Evolutionary conservation across 2,329 filamentous ascomycete species (phyloP).

Genomic region (Neofusicoccum kwambonambiense): DNA sequence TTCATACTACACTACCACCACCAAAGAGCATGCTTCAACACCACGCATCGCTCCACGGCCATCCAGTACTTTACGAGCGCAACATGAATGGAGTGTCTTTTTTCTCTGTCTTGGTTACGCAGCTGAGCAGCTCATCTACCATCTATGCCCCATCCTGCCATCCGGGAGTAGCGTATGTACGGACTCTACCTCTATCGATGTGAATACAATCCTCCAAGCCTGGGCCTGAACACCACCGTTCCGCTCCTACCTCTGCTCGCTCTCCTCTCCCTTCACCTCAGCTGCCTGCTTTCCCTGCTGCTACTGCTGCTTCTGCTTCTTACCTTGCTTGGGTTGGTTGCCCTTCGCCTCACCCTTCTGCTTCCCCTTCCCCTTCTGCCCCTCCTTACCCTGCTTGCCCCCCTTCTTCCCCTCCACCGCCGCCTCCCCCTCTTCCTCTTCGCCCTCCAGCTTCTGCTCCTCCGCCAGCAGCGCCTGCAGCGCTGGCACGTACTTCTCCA

Average conservation of each 20-base stretch:
- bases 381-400: slow-evolving; percentile 26
- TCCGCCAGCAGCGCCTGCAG: slow-evolving; percentile 55
- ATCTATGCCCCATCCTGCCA: no score
- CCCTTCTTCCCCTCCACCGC: background rate
- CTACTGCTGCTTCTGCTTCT: background rate
- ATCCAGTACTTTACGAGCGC: no score
- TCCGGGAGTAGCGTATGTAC: no score
- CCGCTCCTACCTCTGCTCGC: background rate
- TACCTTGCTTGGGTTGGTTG: background rate
- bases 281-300: no score
- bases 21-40: no score
- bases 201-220: no score
- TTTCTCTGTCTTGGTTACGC: no score
- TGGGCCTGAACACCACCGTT: no score
- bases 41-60: no score
- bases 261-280: background rate
- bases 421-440: background rate
- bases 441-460: slow-evolving; percentile 3
- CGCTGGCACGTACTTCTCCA: slow-evolving; percentile 62
- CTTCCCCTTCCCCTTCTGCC: slow-evolving; percentile 19
- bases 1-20: no score
- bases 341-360: background rate
- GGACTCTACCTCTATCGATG: no score
- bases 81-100: background rate
- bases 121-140: no score